These are phyloP conservation scores for Penicillium janthinellum DNA, from an alignment of 2,329 filamentous ascomycete species.

Conservation along the genomic window DNA sequence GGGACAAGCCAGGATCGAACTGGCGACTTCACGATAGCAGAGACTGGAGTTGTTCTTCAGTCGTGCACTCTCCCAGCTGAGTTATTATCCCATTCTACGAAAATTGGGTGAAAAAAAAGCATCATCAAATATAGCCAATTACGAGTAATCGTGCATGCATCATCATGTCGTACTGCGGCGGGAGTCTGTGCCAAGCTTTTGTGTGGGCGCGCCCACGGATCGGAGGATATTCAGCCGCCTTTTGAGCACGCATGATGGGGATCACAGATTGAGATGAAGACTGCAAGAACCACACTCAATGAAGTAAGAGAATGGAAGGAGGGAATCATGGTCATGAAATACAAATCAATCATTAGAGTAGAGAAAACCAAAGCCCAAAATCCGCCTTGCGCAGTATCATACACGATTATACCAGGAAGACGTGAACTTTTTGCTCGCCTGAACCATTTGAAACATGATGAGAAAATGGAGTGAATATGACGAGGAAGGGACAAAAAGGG, in stretches of 20 bases:
- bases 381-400: constrained; percentile 15
- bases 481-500: constrained; percentile 5
- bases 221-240: background rate
- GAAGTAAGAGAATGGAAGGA: background rate
- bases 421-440: constrained; percentile 11
- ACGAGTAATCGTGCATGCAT: too few relatives aligned
- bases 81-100: constrained; percentile 3
- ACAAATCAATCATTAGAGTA: constrained; percentile 18
- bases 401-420: constrained; percentile 16
- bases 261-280: background rate
- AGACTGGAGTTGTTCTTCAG: constrained; percentile 6
- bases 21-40: constrained; percentile 7
- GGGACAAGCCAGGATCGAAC: constrained; percentile 7
- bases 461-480: constrained; percentile 17
- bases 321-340: background rate
- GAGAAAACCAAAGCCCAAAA: constrained; percentile 11
- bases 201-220: background rate
- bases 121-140: background rate
- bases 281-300: background rate
- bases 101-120: too few relatives aligned
- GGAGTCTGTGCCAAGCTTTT: background rate
- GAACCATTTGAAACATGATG: constrained; percentile 3
- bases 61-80: constrained; percentile 8
- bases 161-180: background rate
- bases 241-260: background rate